Conservation (phyloP, 1,139 yeast species). For the Pneumocystis canis region DNA sequence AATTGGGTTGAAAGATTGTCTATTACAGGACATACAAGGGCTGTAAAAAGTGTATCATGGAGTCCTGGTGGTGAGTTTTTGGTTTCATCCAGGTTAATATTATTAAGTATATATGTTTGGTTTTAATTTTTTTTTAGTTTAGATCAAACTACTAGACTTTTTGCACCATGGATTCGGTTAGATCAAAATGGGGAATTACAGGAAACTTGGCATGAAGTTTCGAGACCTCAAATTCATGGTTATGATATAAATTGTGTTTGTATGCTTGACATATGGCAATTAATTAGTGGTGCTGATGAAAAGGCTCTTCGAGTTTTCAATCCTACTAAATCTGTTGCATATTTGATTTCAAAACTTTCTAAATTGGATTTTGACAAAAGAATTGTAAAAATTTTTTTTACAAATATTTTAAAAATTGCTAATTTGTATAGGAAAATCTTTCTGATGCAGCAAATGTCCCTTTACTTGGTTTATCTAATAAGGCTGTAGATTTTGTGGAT, state of each 20-base stretch:
- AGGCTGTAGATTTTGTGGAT: conserved; percentile 47
- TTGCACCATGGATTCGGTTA: conserved; percentile 32
- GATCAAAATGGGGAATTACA: conserved; percentile 15
- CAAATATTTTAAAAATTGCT: conserved; percentile 7
- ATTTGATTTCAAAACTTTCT: conserved; percentile 42
- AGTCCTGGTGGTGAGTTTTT: conserved; percentile 48
- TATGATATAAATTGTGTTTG: conserved; percentile 86
- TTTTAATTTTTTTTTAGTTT: conserved; percentile 31
- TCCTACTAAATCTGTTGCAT: conserved; percentile 68
- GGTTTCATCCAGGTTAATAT: conserved; percentile 36
- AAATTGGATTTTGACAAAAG: conserved; percentile 26
- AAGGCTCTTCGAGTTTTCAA: conserved; percentile 81
- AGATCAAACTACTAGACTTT: conserved; percentile 86
- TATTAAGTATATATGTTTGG: background rate
- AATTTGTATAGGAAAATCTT: conserved; percentile 24
- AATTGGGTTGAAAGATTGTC: conserved; percentile 46
- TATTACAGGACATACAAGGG: conserved; percentile 60
- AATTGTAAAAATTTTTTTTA: background rate
- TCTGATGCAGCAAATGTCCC: conserved; percentile 85
- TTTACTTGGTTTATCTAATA: conserved; percentile 84
- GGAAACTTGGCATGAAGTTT: conserved; percentile 65
- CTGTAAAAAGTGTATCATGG: conserved; percentile 76
- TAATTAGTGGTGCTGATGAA: conserved; percentile 93
- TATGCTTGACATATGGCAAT: conserved; percentile 43
- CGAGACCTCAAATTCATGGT: conserved; percentile 96